phyloP scores from a whole-genome alignment of 2,329 filamentous ascomycete genomes.

The Neofusicoccum sp. region DNA sequence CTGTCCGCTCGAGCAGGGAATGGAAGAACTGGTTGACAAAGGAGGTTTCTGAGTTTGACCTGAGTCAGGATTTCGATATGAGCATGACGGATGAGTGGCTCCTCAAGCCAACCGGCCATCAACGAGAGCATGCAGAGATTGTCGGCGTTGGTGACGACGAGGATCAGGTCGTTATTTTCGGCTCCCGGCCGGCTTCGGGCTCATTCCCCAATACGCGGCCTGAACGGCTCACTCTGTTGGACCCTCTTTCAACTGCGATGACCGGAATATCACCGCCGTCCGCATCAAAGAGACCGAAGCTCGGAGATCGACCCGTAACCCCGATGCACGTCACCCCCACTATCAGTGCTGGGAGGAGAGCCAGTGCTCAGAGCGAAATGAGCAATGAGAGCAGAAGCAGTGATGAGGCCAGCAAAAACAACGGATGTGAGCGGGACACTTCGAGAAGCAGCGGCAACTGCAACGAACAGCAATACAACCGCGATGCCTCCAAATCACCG shows the following conservation, averaged over 20 bases:
- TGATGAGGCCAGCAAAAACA: neutral
- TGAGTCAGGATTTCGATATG: slow-evolving; percentile 28
- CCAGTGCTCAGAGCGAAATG: neutral
- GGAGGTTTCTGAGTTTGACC: slow-evolving; percentile 41
- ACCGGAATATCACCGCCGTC: neutral
- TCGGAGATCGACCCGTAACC: neutral
- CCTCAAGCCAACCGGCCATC: slow-evolving; percentile 20
- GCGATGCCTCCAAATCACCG: neutral
- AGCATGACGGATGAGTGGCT: slow-evolving; percentile 28
- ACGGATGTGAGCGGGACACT: neutral
- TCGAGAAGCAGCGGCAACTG: neutral
- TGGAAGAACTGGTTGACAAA: slow-evolving; percentile 49
- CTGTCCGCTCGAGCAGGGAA: slow-evolving; percentile 39
- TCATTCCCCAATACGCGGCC: slow-evolving; percentile 15
- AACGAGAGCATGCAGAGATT: slow-evolving; percentile 28
- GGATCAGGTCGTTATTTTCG: slow-evolving; percentile 19
- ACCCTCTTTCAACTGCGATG: neutral
- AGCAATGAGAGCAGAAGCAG: neutral
- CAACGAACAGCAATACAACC: neutral
- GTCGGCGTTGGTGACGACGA: slow-evolving; percentile 26
- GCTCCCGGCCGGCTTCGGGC: slow-evolving; percentile 19
- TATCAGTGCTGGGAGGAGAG: neutral
- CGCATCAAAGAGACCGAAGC: neutral
- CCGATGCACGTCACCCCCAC: neutral
- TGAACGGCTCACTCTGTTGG: neutral